Evolutionary conservation across 768 basidiomycete species (phyloP), one percentile per base, ranked within the genome.

Genomic region (Amanita subjunquillea): DNA sequence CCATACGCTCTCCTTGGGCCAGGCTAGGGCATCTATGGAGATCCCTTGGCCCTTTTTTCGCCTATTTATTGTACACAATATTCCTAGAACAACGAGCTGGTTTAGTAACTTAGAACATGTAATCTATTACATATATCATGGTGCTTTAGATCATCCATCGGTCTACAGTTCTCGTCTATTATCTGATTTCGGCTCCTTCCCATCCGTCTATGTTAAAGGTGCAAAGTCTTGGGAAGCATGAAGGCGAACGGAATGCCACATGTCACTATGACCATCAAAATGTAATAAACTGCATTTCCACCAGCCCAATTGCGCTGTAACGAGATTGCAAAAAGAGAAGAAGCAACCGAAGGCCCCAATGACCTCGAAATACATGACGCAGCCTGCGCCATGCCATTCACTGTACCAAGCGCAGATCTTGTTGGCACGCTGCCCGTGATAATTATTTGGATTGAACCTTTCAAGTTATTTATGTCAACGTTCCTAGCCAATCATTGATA

Each of bases 341-440:
- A 46, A 4, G 45, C 34, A 13, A 47, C 1, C 3, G 44, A 37
- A 17, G 52, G 52, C 4, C 32, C 52, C 10, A 53, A 25, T n/a
- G 52, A 45, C 17, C 52, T 30, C 27, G 20, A 8, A 3, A 39
- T n/a, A 30, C 34, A 53, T 3, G 8, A 45, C 13, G 40, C 12
- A 46, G 44, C 37, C 13, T 53, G 52, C 6, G 44, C 42, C 32
- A 53, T 32, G n/a, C 52, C 52, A 27, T 53, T 45, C 27, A 44
- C 15, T 8, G 44, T 47, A 6, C 52, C 52, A 13, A 53, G 46
- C 2, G 41, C 23, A n/a, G 37, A 12, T 36, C 25, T 53, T 12
- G 23, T 46, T 2, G 52, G 45, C 22, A 25, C 52, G 22, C 20
- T 36, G n/a, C 20, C 34, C 3, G 38, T 48, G 13, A 53, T 17